A percentile compares a stretch with the other conserved stretches of the same genome.
phyloP scores from a whole-genome alignment of 2,329 filamentous ascomycete genomes.

The Bipolaris sorokiniana region DNA sequence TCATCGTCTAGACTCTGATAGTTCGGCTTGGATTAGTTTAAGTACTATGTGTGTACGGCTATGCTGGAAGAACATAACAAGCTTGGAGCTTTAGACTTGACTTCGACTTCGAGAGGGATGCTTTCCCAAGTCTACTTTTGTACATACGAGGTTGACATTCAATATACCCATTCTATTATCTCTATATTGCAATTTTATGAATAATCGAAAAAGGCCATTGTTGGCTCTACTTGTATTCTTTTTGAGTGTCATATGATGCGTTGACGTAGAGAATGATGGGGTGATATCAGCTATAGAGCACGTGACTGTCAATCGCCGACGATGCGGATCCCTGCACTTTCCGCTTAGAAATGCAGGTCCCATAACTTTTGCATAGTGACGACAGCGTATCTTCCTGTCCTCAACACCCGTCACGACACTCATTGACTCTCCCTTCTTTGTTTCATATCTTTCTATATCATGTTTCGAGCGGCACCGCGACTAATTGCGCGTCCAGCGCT shows the following conservation, averaged over 20 bases:
- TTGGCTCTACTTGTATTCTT: background rate
- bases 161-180: constrained; percentile 26
- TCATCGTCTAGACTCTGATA: background rate
- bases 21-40: background rate
- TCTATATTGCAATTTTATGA: background rate
- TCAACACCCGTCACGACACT: constrained; percentile 25
- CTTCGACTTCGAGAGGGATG: constrained; percentile 17
- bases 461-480: constrained; percentile 61
- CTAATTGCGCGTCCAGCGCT: constrained; percentile 45
- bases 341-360: constrained; percentile 36
- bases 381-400: constrained; percentile 14
- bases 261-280: background rate
- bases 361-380: constrained; percentile 27
- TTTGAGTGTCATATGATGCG: background rate
- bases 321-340: constrained; percentile 18
- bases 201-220: rapidly evolving
- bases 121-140: constrained; percentile 24
- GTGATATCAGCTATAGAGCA: background rate
- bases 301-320: constrained; percentile 9
- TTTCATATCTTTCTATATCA: constrained; percentile 40
- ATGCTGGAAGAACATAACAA: constrained; percentile 17
- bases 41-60: constrained; percentile 5
- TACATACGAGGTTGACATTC: constrained; percentile 31
- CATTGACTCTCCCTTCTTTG: constrained; percentile 24
- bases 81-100: constrained; percentile 21